Percentiles rank a stretch among this genome's conserved stretches.
Conservation (phyloP, 345 rosid species). For the Physaria fendleri region DNA sequence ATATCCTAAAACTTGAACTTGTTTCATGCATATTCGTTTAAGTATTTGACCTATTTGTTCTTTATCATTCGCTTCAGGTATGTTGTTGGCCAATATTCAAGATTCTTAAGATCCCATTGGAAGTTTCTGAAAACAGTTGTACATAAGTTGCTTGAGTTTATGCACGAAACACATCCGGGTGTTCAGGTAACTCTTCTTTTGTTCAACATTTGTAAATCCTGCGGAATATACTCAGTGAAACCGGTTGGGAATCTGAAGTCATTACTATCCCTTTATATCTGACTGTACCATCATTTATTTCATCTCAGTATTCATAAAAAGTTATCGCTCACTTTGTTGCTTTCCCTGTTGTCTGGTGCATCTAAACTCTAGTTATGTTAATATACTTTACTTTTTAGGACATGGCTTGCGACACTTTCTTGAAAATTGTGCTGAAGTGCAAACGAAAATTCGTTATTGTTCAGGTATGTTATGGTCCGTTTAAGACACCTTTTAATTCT, state of each 20-base stretch:
- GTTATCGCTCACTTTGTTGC: neutral
- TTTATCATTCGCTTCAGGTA: conserved; percentile 54
- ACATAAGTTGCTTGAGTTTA: conserved; percentile 93
- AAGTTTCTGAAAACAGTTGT: conserved; percentile 97
- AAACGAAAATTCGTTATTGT: conserved; percentile 78
- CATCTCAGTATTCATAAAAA: neutral
- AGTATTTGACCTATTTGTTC: conserved; percentile 1
- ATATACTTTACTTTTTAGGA: conserved; percentile 44
- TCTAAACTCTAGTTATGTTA: neutral
- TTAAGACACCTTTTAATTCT: neutral
- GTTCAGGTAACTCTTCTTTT: conserved; percentile 62
- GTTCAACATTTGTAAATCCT: neutral
- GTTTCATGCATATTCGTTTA: conserved; percentile 6
- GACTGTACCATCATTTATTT: neutral
- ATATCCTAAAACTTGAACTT: neutral
- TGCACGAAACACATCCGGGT: conserved; percentile 99
- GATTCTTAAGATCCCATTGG: conserved; percentile 98
- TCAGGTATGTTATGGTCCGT: conserved; percentile 51
- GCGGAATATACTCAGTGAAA: neutral
- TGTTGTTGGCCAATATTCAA: conserved; percentile 97
- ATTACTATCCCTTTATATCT: neutral
- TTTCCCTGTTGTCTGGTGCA: neutral
- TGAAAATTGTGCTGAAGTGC: conserved; percentile 97
- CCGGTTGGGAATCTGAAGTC: neutral
- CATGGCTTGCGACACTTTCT: conserved; percentile 99